These are phyloP conservation scores for Penicillium diatomitis DNA, from an alignment of 495 filamentous ascomycete species.

Conservation along the genomic window DNA sequence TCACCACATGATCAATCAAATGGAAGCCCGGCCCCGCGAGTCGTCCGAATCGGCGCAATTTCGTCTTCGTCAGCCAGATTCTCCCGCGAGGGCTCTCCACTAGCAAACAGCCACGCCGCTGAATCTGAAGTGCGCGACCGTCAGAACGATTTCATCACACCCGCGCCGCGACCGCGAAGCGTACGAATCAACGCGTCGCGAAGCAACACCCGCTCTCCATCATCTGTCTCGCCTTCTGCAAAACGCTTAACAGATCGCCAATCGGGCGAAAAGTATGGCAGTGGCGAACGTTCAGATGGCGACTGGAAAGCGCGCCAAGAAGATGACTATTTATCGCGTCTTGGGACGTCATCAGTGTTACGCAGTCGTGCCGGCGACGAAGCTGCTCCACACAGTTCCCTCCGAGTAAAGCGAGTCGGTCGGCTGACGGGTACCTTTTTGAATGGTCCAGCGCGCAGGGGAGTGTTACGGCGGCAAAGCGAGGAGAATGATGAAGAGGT, in stretches of 20 bases:
- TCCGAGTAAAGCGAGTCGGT: conserved; percentile 64
- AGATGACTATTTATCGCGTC: conserved; percentile 36
- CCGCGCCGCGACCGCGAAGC: conserved; percentile 52
- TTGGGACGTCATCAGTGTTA: conserved; percentile 43
- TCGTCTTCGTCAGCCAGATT: conserved; percentile 23
- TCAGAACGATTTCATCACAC: conserved; percentile 53
- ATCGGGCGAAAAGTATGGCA: conserved; percentile 27
- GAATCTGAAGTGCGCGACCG: conserved; percentile 19
- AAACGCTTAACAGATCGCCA: conserved; percentile 28
- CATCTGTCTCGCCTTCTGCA: conserved; percentile 33
- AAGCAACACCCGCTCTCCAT: conserved; percentile 27
- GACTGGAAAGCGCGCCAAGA: conserved; percentile 34
- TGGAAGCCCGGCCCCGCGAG: conserved; percentile 36
- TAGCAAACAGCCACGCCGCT: conserved; percentile 24
- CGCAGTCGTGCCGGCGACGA: conserved; percentile 44
- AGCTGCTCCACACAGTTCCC: conserved; percentile 52
- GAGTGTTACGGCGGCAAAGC: conserved; percentile 58
- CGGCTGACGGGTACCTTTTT: conserved; percentile 64
- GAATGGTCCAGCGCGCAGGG: conserved; percentile 64
- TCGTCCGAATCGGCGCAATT: conserved; percentile 51
- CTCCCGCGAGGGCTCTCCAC: conserved; percentile 25
- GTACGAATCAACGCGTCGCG: conserved; percentile 48
- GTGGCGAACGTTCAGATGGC: conserved; percentile 34
- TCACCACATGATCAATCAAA: conserved; percentile 34
- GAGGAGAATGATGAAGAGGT: conserved; percentile 53